Evolutionary conservation across 2,329 filamentous ascomycete species (phyloP).

Genomic region (Aspergillus quadrilineatus): DNA sequence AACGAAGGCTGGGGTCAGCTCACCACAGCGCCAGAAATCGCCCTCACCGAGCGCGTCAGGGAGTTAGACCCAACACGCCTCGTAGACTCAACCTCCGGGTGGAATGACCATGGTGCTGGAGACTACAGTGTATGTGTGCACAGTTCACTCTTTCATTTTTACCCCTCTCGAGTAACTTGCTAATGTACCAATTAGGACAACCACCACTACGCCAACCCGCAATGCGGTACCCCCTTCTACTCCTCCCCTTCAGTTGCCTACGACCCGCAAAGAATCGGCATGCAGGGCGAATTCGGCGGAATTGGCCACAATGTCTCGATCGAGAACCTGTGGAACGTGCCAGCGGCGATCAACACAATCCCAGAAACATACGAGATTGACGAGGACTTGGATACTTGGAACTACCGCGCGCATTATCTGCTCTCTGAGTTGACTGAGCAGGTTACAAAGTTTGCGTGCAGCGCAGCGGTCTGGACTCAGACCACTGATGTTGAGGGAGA

Average conservation of each 20-base stretch:
- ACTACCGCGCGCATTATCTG: constrained; percentile 61
- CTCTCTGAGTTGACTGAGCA: constrained; percentile 51
- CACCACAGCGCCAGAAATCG: constrained; percentile 55
- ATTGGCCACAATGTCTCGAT: constrained; percentile 64
- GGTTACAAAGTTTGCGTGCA: constrained; percentile 59
- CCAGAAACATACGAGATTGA: constrained; percentile 69
- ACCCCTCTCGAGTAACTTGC: not conserved
- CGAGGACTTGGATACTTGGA: constrained; percentile 59
- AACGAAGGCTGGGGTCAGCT: constrained; percentile 72
- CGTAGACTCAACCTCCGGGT: constrained; percentile 63
- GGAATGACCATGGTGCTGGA: constrained; percentile 67
- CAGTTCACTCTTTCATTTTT: not conserved
- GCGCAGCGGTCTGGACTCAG: constrained; percentile 69
- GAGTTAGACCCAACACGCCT: constrained; percentile 63
- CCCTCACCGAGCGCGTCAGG: constrained; percentile 56
- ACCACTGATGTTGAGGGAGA: constrained; percentile 74
- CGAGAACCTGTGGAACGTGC: constrained; percentile 66
- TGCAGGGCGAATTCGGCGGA: constrained; percentile 72
- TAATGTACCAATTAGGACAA: constrained; percentile 53
- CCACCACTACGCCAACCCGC: constrained; percentile 69
- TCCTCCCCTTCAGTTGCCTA: constrained; percentile 57
- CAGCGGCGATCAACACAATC: constrained; percentile 58
- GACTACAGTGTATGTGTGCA: constrained; percentile 52
- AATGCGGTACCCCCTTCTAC: constrained; percentile 69
- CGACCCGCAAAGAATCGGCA: constrained; percentile 60